These are phyloP conservation scores for Globisporangium echinulatum DNA, from an alignment of 352 stramenopile species.

Conservation along the genomic window DNA sequence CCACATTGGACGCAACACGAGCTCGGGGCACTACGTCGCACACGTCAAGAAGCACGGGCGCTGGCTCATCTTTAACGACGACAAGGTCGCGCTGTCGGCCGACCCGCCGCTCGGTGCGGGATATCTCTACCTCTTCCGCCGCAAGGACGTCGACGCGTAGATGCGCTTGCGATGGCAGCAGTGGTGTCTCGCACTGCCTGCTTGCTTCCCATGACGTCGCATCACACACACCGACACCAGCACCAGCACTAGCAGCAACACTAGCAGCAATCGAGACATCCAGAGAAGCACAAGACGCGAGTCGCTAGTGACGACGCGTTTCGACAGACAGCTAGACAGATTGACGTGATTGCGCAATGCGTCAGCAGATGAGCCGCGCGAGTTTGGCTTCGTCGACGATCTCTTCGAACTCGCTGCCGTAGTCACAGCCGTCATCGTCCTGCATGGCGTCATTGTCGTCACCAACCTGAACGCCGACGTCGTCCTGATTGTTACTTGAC, in stretches of 20 bases:
- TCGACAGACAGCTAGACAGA: too few species aligned
- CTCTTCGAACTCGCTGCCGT: constrained; percentile 80
- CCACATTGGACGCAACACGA: constrained; percentile 98
- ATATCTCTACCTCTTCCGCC: constrained; percentile 95
- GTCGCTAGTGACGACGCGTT: too few species aligned
- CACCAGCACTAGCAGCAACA: too few species aligned
- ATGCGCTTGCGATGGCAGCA: not conserved
- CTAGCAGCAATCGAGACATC: too few species aligned
- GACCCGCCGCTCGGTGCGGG: constrained; percentile 91
- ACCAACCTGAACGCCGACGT: constrained; percentile 1
- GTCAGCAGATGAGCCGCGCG: constrained; percentile 39
- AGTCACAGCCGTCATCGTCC: constrained; percentile 42
- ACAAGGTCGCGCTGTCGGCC: constrained; percentile 95
- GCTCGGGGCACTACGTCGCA: constrained; percentile 97
- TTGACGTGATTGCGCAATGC: too few species aligned
- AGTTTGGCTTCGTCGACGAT: constrained; percentile 66
- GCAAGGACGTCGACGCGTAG: constrained; percentile 31
- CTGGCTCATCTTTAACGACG: constrained; percentile 99
- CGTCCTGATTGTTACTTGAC: constrained; percentile 16
- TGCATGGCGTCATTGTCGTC: not conserved
- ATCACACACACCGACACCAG: too few species aligned
- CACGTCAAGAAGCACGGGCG: constrained; percentile 96
- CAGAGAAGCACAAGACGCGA: too few species aligned
- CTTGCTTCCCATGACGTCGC: not conserved
- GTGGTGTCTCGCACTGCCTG: not conserved